Evolutionary conservation across 208 protist species (phyloP).

Genomic region (Giardia muris): DNA sequence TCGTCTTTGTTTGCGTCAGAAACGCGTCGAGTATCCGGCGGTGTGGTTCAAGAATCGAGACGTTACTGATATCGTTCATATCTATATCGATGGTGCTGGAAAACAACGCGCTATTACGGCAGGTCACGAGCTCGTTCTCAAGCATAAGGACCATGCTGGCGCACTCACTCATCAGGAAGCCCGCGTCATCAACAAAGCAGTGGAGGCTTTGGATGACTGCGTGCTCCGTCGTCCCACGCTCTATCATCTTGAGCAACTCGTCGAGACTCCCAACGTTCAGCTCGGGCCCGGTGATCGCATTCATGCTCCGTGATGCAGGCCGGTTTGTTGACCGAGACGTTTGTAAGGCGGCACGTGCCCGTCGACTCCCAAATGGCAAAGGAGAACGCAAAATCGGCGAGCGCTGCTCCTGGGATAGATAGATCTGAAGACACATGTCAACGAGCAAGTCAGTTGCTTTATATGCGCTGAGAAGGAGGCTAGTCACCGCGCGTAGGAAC

Average conservation of each 20-base stretch:
- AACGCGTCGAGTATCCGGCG: not conserved
- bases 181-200: not conserved
- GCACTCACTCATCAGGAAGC: not conserved
- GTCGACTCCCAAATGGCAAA: not conserved
- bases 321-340: not conserved
- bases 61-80: not conserved
- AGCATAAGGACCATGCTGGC: not conserved
- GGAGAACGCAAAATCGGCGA: not conserved
- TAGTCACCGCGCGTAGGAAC: not conserved
- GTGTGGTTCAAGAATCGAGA: not conserved
- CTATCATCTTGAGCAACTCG: not conserved
- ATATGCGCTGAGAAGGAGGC: not conserved
- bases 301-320: not conserved
- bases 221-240: not conserved
- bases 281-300: not conserved
- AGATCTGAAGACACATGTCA: not conserved
- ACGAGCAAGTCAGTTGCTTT: not conserved
- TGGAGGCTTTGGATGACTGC: not conserved
- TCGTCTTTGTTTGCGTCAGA: not conserved
- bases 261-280: not conserved
- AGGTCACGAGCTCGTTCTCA: not conserved
- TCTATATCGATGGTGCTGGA: not conserved
- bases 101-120: not conserved
- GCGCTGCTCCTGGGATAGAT: not conserved
- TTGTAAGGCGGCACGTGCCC: not conserved